phyloP scores from a whole-genome alignment of 331 rosid species.

The Pyracantha coccinea region DNA sequence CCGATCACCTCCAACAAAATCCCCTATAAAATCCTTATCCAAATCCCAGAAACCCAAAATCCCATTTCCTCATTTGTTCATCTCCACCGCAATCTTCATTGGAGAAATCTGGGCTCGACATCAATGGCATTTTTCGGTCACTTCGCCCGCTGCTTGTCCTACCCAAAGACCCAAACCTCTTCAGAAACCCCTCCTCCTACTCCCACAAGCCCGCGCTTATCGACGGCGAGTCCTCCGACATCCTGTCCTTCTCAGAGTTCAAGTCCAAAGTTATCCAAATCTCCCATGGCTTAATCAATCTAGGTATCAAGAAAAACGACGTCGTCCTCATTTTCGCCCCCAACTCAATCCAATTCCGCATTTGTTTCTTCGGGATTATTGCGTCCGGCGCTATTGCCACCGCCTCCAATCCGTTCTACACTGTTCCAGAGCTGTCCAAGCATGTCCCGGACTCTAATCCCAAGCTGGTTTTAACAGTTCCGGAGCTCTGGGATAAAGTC shows the following conservation, averaged over 20 bases:
- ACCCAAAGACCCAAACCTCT: slow-evolving; percentile 47
- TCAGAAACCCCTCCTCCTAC: slow-evolving; percentile 33
- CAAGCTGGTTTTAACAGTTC: slow-evolving; percentile 46
- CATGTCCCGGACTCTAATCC: slow-evolving; percentile 52
- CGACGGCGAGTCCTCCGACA: slow-evolving; percentile 41
- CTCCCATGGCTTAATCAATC: slow-evolving; percentile 38
- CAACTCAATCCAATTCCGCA: slow-evolving; percentile 39
- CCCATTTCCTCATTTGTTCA: neutral
- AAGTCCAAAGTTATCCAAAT: slow-evolving; percentile 28
- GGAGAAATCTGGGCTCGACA: slow-evolving; percentile 74
- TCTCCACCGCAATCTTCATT: slow-evolving; percentile 13
- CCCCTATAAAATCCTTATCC: neutral
- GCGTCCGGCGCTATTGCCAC: slow-evolving; percentile 58
- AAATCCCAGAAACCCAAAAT: neutral
- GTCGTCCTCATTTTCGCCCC: slow-evolving; percentile 72
- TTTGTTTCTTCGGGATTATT: slow-evolving; percentile 42
- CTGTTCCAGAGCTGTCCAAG: slow-evolving; percentile 47
- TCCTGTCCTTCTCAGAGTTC: slow-evolving; percentile 35
- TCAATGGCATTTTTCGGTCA: slow-evolving; percentile 64
- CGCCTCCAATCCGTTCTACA: slow-evolving; percentile 59
- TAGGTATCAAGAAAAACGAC: slow-evolving; percentile 56
- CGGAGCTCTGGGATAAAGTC: slow-evolving; percentile 47
- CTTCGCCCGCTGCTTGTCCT: slow-evolving; percentile 41
- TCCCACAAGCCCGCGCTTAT: slow-evolving; percentile 52
- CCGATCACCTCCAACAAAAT: no score